Evolutionary conservation across 345 rosid genomes (phyloP), one percentile per base, ranked within the genome.

Genomic region (Hibiscus tridactylites): DNA sequence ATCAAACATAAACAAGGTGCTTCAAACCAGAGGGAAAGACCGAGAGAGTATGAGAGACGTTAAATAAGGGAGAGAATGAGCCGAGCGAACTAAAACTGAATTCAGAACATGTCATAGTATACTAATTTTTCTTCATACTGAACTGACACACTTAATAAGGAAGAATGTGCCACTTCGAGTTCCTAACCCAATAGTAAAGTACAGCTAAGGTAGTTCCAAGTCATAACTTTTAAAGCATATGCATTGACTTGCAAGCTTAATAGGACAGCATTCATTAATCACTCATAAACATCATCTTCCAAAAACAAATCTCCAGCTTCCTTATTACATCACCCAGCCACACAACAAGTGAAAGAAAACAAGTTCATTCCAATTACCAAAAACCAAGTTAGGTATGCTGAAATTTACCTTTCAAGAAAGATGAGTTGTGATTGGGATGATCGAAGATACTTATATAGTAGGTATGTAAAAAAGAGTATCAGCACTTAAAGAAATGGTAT

Each of bases 11-110:
- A 65, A 42, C 24, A 39, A 49, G 35, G 66, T 35, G 71, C 82
- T 79, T 94, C 93, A 79, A 83, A 31, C 13, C 26, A 35, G 26
- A 62, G 89, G 16, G 92, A 21, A 21, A 21, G 24, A 21, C 24
- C 24, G 24, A 83, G 68, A 79, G 44, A 6, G 47, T 44, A 44
- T 10, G 96, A 64, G 99, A 88, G 99, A 88, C 70, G 90, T 77
- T 81, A 92, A 81, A 39, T 6, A 39, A 58, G 90, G 79, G 79
- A 74, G 87, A 80, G 72, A 82, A 39, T 39, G 78, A 84, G 76
- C 65, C 77, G 91, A 58, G 85, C 28, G 46, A 71, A 39, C 19
- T 17, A 50, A 1, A 71, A 61, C 24, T 16, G 59, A 44, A 65
- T 42, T 63, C 15, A 69, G 52, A 77, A 77, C 90, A 61, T 33